Evolutionary conservation across 768 basidiomycete genomes (phyloP).

Genomic region (Hygrophoropsis aurantiaca): DNA sequence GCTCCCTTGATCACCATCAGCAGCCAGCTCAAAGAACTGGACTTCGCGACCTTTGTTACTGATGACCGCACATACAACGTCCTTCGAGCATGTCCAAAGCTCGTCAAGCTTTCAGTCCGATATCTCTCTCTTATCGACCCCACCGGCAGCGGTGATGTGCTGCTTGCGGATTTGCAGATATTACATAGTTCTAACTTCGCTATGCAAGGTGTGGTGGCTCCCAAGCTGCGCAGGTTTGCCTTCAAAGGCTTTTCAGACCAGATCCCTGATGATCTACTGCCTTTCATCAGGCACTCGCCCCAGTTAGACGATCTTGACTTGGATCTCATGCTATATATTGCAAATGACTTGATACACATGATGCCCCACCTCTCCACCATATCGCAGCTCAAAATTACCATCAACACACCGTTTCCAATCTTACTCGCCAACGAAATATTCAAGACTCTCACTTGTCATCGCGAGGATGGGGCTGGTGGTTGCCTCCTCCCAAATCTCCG

Average conservation of each 20-base stretch:
- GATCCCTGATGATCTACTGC: not conserved
- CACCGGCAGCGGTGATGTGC: not conserved
- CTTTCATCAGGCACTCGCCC: not conserved
- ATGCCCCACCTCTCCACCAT: not conserved
- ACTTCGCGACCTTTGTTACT: too few relatives aligned
- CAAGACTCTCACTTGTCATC: not conserved
- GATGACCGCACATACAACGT: not conserved
- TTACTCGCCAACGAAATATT: slow-evolving; percentile 1
- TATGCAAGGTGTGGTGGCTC: too few relatives aligned
- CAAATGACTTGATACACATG: not conserved
- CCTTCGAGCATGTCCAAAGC: slow-evolving; percentile 8
- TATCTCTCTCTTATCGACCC: not conserved
- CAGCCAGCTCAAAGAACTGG: too few relatives aligned
- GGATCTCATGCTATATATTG: not conserved
- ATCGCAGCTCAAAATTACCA: not conserved
- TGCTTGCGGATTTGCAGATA: too few relatives aligned
- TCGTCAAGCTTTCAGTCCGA: not conserved
- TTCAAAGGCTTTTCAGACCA: not conserved
- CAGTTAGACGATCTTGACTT: not conserved
- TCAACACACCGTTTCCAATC: not conserved
- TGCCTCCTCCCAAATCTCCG: too few relatives aligned
- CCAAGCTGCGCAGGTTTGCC: not conserved
- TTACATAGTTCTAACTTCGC: too few relatives aligned
- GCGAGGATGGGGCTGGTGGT: too few relatives aligned
- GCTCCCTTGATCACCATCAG: not conserved